phyloP scores from a whole-genome alignment of 176 grass and related monocot species.

The Miscanthus lutarioriparius region DNA sequence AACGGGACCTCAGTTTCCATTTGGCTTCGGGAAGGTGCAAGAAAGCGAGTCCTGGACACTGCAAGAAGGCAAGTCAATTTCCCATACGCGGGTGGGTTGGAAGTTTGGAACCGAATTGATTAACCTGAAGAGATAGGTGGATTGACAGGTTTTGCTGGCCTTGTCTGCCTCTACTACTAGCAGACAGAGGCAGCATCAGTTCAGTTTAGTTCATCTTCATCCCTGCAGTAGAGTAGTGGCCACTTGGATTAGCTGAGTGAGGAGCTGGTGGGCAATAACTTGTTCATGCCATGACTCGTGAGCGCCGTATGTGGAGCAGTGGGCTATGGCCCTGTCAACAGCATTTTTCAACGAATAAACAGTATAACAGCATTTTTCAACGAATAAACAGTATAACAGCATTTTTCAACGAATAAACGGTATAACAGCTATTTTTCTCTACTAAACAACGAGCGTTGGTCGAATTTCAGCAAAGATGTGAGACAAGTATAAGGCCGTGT shows the following conservation, averaged over 20 bases:
- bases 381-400: too few relatives aligned
- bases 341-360: too few relatives aligned
- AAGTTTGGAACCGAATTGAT: too few relatives aligned
- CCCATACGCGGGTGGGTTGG: background rate
- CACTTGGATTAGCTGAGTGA: background rate
- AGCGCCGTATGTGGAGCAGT: conserved; percentile 8
- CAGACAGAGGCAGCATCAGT: background rate
- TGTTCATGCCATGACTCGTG: conserved; percentile 3
- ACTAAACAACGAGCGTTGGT: too few relatives aligned
- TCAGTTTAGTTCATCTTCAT: conserved; percentile 9
- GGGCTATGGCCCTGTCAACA: too few relatives aligned
- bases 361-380: too few relatives aligned
- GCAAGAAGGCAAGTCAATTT: conserved; percentile 30
- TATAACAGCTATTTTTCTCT: too few relatives aligned
- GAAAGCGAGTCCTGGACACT: background rate
- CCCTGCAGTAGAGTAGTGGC: background rate
- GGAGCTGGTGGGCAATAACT: conserved; percentile 40
- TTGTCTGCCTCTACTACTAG: background rate
- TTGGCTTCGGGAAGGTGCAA: conserved; percentile 37
- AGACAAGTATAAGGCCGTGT: background rate
- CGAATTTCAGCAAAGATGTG: too few relatives aligned
- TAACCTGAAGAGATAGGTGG: background rate
- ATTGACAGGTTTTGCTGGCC: conserved; percentile 5
- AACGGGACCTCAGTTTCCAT: too few relatives aligned
- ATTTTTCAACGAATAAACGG: too few relatives aligned